Evolutionary conservation across 257 asterid genomes (phyloP).

Genomic region (Przewalskia tangutica): DNA sequence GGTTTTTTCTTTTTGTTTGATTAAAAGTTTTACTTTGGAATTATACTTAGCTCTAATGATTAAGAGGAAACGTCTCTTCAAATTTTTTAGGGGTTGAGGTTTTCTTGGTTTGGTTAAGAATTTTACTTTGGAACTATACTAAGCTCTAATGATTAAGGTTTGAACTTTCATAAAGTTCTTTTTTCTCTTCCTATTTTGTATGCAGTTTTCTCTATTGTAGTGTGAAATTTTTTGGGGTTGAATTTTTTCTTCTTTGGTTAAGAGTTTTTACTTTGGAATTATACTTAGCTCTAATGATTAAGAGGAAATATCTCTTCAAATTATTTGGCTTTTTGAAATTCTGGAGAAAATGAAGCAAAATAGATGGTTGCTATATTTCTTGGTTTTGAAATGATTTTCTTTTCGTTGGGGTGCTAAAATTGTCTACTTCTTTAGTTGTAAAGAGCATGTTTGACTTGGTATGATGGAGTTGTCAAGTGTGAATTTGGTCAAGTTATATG

Average conservation of each 20-base stretch:
- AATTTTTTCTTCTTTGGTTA: background rate
- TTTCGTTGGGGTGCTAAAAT: background rate
- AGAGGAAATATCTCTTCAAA: background rate
- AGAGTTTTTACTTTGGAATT: background rate
- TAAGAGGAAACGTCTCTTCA: too few species aligned
- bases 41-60: background rate
- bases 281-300: background rate
- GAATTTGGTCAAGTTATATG: background rate
- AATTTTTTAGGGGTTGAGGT: background rate
- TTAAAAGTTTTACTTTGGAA: background rate
- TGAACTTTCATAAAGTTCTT: background rate
- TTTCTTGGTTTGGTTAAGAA: background rate
- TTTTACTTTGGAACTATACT: background rate
- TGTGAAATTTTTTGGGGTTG: background rate
- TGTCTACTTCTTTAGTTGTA: background rate
- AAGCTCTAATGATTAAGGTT: conserved; percentile 29
- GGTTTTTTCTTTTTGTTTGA: background rate
- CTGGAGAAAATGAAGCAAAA: background rate
- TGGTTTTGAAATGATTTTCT: background rate
- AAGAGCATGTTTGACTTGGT: background rate
- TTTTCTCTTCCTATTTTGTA: background rate
- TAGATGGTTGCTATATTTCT: background rate
- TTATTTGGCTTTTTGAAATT: background rate
- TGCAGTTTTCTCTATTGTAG: background rate
- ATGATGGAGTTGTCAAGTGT: background rate